Evolutionary conservation across 2,329 filamentous ascomycete species (phyloP).

Genomic region (Fulvia fulva): DNA sequence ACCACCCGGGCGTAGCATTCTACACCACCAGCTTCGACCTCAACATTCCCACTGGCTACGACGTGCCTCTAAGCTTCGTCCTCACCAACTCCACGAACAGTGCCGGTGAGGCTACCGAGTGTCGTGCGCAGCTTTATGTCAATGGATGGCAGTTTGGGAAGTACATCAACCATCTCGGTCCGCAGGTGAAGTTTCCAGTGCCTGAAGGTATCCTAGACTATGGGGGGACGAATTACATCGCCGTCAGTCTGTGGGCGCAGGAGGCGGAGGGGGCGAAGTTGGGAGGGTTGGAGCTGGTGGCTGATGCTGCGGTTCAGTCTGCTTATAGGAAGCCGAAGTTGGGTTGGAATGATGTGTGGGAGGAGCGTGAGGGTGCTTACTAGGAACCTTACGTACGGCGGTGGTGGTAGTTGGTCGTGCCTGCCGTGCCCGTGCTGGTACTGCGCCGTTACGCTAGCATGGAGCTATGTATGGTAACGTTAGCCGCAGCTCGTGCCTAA

Average conservation of each 20-base stretch:
- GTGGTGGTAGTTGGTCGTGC: background rate
- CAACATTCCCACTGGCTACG: slow-evolving; percentile 52
- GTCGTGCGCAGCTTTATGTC: slow-evolving; percentile 62
- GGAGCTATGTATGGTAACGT: too few relatives aligned
- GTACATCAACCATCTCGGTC: slow-evolving; percentile 64
- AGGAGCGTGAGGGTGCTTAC: background rate
- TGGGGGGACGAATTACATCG: slow-evolving; percentile 54
- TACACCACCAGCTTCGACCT: slow-evolving; percentile 54
- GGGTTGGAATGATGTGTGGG: background rate
- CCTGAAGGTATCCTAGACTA: slow-evolving; percentile 69
- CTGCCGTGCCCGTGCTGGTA: background rate
- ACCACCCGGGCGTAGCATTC: slow-evolving; percentile 52
- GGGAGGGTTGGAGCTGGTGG: slow-evolving; percentile 33
- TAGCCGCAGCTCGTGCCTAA: too few relatives aligned
- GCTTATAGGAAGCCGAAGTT: background rate
- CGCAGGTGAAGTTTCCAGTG: slow-evolving; percentile 66
- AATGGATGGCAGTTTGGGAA: slow-evolving; percentile 72
- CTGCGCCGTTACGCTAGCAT: too few relatives aligned
- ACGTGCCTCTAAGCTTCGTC: slow-evolving; percentile 57
- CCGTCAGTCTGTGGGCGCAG: slow-evolving; percentile 57
- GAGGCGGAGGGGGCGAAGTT: slow-evolving; percentile 54
- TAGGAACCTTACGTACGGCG: background rate
- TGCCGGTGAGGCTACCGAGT: slow-evolving; percentile 33
- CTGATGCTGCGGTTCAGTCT: background rate
- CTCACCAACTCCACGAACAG: slow-evolving; percentile 41